Conservation (phyloP, 306 rosid genomes). For the Cucurbita moschata region DNA sequence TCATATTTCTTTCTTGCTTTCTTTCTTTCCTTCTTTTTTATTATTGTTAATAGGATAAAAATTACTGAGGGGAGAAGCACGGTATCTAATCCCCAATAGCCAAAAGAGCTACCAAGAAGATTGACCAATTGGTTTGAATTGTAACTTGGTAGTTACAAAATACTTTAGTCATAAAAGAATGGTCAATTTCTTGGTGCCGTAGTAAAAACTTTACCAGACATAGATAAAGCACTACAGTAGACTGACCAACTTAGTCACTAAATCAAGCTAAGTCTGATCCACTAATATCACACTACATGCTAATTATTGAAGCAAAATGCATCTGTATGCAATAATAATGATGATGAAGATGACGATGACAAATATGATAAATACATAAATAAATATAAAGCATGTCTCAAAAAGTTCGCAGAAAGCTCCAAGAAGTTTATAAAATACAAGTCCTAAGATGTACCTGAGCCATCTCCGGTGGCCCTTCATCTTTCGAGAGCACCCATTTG, state of each 20-base stretch:
- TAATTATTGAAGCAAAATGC: not conserved
- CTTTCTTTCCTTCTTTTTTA: not conserved
- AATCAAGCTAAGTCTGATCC: not conserved
- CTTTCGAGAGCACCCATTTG: slow-evolving; percentile 95
- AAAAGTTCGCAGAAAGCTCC: not conserved
- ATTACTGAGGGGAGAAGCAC: not conserved
- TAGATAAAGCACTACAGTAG: not conserved
- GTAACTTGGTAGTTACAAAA: not conserved
- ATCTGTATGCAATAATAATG: no score
- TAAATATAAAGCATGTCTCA: not conserved
- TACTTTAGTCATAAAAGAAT: not conserved
- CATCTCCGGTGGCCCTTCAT: slow-evolving; percentile 99
- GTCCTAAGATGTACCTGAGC: slow-evolving; percentile 51
- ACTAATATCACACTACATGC: not conserved
- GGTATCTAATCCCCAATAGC: not conserved
- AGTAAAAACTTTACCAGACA: not conserved
- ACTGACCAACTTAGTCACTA: not conserved
- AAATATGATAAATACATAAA: not conserved
- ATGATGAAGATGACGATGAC: not conserved
- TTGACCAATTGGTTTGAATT: not conserved
- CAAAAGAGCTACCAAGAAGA: not conserved
- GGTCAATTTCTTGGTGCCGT: not conserved
- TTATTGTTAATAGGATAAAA: not conserved
- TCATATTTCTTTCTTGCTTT: not conserved
- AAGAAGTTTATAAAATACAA: not conserved